A percentile compares a stretch with the other conserved stretches of the same genome.
phyloP scores from a whole-genome alignment of 768 basidiomycete genomes.

The Serendipita sp. region DNA sequence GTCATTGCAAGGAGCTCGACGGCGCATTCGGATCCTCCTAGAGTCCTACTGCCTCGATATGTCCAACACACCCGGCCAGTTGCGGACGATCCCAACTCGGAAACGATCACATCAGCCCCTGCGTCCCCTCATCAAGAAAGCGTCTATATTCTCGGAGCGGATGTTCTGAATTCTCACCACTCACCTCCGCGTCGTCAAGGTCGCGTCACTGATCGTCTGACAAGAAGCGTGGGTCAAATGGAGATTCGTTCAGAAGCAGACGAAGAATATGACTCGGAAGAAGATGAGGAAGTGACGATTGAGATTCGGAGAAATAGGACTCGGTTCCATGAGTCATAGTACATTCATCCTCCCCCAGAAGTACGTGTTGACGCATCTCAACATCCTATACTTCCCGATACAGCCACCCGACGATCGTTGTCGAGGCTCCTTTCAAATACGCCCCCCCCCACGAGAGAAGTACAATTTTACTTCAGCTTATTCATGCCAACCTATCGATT shows the following conservation, averaged over 20 bases:
- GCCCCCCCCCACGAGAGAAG: background rate
- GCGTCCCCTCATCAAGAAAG: conserved; percentile 1
- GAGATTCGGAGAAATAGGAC: background rate
- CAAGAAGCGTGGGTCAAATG: background rate
- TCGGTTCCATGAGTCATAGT: background rate
- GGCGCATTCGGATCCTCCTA: background rate
- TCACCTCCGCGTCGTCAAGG: background rate
- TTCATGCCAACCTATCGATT: background rate
- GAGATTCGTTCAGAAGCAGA: background rate
- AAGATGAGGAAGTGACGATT: background rate
- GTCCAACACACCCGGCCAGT: background rate
- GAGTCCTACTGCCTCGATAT: background rate
- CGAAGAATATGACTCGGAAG: background rate
- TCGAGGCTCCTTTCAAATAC: background rate
- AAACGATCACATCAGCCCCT: conserved; percentile 1
- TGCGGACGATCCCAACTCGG: background rate
- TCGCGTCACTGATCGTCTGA: background rate
- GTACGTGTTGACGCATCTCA: background rate
- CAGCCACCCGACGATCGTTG: background rate
- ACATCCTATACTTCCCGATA: background rate
- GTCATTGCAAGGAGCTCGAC: background rate
- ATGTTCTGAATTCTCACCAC: background rate
- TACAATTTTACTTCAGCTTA: background rate
- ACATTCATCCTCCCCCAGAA: background rate
- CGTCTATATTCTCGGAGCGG: background rate